phyloP scores from a whole-genome alignment of 2,329 filamentous ascomycete species.

The Lasiodiplodia sp. region DNA sequence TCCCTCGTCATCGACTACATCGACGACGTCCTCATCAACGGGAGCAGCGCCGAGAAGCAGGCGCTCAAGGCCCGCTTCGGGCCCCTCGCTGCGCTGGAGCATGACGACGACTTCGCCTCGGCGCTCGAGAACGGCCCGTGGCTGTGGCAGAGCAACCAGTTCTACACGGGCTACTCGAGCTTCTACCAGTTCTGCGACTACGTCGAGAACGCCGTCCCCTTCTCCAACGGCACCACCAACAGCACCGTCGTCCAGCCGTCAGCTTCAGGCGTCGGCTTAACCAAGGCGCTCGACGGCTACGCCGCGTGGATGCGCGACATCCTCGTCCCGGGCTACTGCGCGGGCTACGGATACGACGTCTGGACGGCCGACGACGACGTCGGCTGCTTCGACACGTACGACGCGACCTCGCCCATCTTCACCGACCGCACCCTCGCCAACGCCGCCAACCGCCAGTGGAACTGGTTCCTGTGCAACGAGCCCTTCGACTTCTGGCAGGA shows the following conservation, averaged over 20 bases:
- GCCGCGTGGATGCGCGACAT: constrained; percentile 41
- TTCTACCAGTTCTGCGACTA: constrained; percentile 50
- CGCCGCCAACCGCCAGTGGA: constrained; percentile 60
- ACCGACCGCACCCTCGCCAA: constrained; percentile 60
- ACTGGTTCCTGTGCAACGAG: constrained; percentile 70
- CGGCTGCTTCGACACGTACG: constrained; percentile 63
- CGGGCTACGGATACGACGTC: constrained; percentile 54
- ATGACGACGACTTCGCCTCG: constrained; percentile 62
- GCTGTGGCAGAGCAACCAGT: constrained; percentile 64
- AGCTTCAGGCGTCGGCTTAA: constrained; percentile 59
- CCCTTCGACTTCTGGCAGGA: constrained; percentile 67
- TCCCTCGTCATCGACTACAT: constrained; percentile 61
- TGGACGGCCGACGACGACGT: constrained; percentile 46
- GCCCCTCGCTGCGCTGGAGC: constrained; percentile 55
- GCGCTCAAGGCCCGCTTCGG: constrained; percentile 62
- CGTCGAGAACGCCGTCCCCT: constrained; percentile 40
- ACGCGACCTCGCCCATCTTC: constrained; percentile 58
- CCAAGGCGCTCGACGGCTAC: constrained; percentile 62
- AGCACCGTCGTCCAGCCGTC: constrained; percentile 41
- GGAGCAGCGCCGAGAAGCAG: constrained; percentile 42
- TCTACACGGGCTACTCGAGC: constrained; percentile 56
- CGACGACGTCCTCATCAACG: constrained; percentile 41
- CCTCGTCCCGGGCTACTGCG: constrained; percentile 50
- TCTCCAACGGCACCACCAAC: constrained; percentile 29
- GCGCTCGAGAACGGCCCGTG: constrained; percentile 64